Conservation (phyloP, 1,284 basidiomycete genomes). For the Sutorius eximius region DNA sequence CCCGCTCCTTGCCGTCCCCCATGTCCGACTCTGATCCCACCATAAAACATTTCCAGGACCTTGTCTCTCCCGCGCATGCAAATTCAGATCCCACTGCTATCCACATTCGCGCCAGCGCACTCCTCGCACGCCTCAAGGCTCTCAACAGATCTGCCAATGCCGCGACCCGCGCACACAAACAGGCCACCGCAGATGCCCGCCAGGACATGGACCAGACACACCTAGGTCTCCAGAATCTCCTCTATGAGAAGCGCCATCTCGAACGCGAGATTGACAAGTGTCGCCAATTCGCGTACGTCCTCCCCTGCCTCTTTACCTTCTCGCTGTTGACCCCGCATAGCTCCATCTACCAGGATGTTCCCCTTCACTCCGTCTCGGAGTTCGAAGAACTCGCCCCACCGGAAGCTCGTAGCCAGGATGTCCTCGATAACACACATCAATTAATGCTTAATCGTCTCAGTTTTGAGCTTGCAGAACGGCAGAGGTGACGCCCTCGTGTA, state of each 20-base stretch:
- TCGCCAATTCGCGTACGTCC: constrained; percentile 75
- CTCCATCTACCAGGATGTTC: constrained; percentile 81
- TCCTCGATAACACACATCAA: constrained; percentile 68
- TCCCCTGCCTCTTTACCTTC: constrained; percentile 1
- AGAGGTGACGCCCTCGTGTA: constrained; percentile 49
- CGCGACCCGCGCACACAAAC: constrained; percentile 66
- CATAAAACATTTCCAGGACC: constrained; percentile 59
- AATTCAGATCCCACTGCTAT: constrained; percentile 51
- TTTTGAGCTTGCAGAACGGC: constrained; percentile 79
- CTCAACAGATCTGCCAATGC: constrained; percentile 72
- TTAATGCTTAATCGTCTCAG: constrained; percentile 79
- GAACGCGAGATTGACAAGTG: constrained; percentile 87
- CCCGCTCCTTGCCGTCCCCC: constrained; percentile 13
- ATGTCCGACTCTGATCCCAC: constrained; percentile 45
- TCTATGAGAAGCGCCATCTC: constrained; percentile 81
- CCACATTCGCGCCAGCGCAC: constrained; percentile 65
- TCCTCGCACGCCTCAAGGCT: constrained; percentile 72
- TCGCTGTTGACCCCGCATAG: constrained; percentile 35
- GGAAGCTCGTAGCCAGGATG: constrained; percentile 59
- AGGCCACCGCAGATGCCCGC: constrained; percentile 69
- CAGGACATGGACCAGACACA: constrained; percentile 83
- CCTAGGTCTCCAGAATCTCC: constrained; percentile 75
- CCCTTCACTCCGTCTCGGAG: constrained; percentile 64
- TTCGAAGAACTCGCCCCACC: constrained; percentile 65
- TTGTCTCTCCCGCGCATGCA: constrained; percentile 49